Base-by-base conservation (phyloP, 208 protist species). In the Leishmania tarentolae region DNA sequence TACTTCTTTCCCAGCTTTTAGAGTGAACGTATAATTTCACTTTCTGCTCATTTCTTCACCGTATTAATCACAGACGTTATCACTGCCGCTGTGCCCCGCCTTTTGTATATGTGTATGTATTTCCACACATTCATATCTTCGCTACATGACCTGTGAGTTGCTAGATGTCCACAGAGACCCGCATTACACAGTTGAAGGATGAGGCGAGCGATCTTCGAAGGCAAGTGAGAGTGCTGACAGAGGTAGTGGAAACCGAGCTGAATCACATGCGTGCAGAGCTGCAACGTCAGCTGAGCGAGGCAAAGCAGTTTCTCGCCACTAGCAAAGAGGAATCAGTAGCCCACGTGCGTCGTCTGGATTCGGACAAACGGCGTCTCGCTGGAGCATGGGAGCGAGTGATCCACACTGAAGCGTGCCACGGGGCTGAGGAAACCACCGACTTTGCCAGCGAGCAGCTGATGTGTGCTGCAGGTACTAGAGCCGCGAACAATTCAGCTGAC, bases 131-230 rank as follows among this genome's bases (percentile, higher is more conserved):
- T 42, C 37, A 47, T 8, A 28, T 71, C 37, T 44, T 35, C 40
- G 19, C 35, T 71, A 24, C 5, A 71, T 53, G 44, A 13, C 69
- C 69, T 73, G 42, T 73, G 40, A 24, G n/a, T 17, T 53, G 42
- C 44, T 28, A 19, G 37, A 79, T 82, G 61, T 79, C 82, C 13
- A 46, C 37, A 1, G 78, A 79, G 59, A n/a, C 72, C 19, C 77
- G 66, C 35, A 68, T 86, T 47, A 76, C 72, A 3, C 66, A 86
- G 78, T 37, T 80, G 78, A 50, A 76, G 31, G 37, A 78, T 44
- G 78, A 86, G 40, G 78, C 73, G 19, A 69, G 5, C 46, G 24
- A 63, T 19, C 47, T 86, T 15, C 72, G 78, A 15, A 79, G 31
- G 21, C 78, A 86, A 31, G 73, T 82, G 46, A 15, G 9, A 9